Conservation (phyloP, 495 filamentous ascomycete genomes). For the Aspergillus kassunensis region DNA sequence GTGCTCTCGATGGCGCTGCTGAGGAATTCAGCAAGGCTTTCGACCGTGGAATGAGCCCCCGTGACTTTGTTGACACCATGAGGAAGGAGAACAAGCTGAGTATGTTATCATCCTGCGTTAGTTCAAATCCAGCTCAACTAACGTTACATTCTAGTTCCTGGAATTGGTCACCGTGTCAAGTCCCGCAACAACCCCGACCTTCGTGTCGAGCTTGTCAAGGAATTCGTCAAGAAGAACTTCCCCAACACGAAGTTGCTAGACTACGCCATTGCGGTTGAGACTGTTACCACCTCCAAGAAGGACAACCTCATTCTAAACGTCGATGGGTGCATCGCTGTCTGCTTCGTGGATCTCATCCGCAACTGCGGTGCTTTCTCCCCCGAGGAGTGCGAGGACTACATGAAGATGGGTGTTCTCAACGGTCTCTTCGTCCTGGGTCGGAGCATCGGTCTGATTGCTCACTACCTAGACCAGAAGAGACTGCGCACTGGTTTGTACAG, state of each 20-base stretch:
- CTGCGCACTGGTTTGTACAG: slow-evolving; percentile 96
- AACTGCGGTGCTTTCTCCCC: slow-evolving; percentile 90
- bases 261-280: slow-evolving; percentile 96
- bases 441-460: slow-evolving; percentile 96
- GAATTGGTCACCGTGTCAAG: slow-evolving; percentile 98
- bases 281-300: slow-evolving; percentile 98
- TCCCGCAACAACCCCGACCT: slow-evolving; percentile 99
- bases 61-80: slow-evolving; percentile 98
- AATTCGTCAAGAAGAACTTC: slow-evolving; percentile 96
- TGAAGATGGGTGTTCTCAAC: slow-evolving; percentile 94
- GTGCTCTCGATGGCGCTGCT: slow-evolving; percentile 94
- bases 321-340: slow-evolving; percentile 95
- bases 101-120: slow-evolving; percentile 36
- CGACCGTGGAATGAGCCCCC: slow-evolving; percentile 95
- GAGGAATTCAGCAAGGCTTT: slow-evolving; percentile 98
- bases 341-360: slow-evolving; percentile 96
- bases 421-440: slow-evolving; percentile 97
- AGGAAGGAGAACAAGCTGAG: slow-evolving; percentile 99
- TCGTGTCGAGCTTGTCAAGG: slow-evolving; percentile 98
- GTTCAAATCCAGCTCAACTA: neutral
- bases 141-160: slow-evolving; percentile 63
- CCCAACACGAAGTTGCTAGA: slow-evolving; percentile 94
- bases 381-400: slow-evolving; percentile 55
- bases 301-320: slow-evolving; percentile 99
- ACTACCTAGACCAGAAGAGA: slow-evolving; percentile 99